Evolutionary conservation across 129 eudicot species (phyloP).

Genomic region (Centaurea solstitialis): DNA sequence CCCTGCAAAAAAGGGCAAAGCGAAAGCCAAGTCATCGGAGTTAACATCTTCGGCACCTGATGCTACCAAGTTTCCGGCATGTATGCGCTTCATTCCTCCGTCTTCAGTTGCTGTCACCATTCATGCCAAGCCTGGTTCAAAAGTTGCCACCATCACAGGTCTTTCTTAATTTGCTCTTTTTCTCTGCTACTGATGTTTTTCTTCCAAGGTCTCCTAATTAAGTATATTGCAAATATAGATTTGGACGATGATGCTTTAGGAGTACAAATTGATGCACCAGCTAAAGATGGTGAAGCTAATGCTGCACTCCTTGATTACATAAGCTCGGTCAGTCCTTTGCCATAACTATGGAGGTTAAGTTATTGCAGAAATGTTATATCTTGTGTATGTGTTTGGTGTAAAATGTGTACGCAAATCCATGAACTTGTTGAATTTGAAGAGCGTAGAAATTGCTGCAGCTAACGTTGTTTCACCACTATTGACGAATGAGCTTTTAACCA

Average conservation of each 20-base stretch:
- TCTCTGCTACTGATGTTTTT: neutral
- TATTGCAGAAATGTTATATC: constrained; percentile 4
- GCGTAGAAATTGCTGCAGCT: too few species aligned
- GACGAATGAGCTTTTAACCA: too few species aligned
- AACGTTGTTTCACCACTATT: too few species aligned
- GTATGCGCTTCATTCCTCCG: constrained; percentile 68
- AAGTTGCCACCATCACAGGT: constrained; percentile 86
- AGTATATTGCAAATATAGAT: constrained; percentile 37
- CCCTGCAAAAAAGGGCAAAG: constrained; percentile 65
- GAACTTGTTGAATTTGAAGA: too few species aligned
- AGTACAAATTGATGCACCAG: constrained; percentile 97
- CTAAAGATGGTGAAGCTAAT: constrained; percentile 96
- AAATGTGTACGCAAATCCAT: too few species aligned
- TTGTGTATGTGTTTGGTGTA: neutral
- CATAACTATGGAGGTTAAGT: neutral
- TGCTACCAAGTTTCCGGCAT: constrained; percentile 54
- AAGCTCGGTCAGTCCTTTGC: constrained; percentile 61
- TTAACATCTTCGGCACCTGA: constrained; percentile 31
- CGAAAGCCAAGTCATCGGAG: constrained; percentile 50
- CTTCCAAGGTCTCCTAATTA: neutral
- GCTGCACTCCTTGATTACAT: constrained; percentile 88
- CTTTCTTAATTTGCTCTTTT: neutral
- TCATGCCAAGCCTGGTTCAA: constrained; percentile 98
- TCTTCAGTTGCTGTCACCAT: constrained; percentile 82
- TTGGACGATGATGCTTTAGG: constrained; percentile 79